phyloP scores from a whole-genome alignment of 2,329 filamentous ascomycete species.

The Xylariaceae sp. region DNA sequence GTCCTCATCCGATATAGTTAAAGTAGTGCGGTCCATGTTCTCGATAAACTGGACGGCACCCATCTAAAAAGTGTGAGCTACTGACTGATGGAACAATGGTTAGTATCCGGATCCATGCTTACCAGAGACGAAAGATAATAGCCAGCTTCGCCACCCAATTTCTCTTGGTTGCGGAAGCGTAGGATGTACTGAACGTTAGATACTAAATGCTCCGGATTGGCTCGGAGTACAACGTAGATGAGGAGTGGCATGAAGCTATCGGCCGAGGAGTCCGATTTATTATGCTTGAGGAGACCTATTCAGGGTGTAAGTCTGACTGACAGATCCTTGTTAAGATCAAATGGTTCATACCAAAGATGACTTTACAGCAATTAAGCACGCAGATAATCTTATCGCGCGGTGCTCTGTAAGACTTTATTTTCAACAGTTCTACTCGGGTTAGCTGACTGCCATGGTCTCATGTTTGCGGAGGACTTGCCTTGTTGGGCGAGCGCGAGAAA shows the following conservation, averaged over 20 bases:
- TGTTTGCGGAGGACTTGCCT: slow-evolving; percentile 43
- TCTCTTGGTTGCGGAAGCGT: slow-evolving; percentile 94
- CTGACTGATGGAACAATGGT: background rate
- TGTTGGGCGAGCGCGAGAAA: slow-evolving; percentile 88
- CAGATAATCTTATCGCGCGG: slow-evolving; percentile 98
- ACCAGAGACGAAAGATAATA: slow-evolving; percentile 95
- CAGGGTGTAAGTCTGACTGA: slow-evolving; percentile 14
- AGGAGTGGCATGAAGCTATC: slow-evolving; percentile 93
- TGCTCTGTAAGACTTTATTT: slow-evolving; percentile 96
- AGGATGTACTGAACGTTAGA: slow-evolving; percentile 98
- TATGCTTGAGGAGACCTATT: slow-evolving; percentile 76
- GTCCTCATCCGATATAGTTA: slow-evolving; percentile 91
- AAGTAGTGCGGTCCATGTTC: slow-evolving; percentile 84
- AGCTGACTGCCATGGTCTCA: slow-evolving; percentile 23
- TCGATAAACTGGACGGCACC: slow-evolving; percentile 96
- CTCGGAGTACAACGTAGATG: slow-evolving; percentile 92
- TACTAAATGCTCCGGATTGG: slow-evolving; percentile 90
- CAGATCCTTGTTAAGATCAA: background rate
- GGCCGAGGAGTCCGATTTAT: slow-evolving; percentile 88
- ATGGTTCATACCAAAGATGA: slow-evolving; percentile 73
- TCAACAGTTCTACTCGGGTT: slow-evolving; percentile 66
- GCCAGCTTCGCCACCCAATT: slow-evolving; percentile 92
- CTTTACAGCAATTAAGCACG: slow-evolving; percentile 97
- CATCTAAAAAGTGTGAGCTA: slow-evolving; percentile 47
- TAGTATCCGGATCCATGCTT: slow-evolving; percentile 27